phyloP scores from a whole-genome alignment of 2,329 filamentous ascomycete genomes.

The Cytospora chrysosperma region DNA sequence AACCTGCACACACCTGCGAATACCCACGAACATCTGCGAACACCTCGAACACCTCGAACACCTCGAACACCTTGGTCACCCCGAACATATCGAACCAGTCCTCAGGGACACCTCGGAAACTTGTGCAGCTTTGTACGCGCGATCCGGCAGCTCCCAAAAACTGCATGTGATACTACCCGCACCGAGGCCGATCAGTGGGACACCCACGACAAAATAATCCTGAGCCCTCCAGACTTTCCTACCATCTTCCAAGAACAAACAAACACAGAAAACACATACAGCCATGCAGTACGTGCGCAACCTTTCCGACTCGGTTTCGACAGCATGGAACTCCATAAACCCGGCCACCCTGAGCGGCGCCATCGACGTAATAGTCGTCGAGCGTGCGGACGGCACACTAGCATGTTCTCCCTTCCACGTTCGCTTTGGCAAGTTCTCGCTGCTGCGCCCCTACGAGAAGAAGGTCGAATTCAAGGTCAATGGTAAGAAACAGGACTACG shows the following conservation, averaged over 20 bases:
- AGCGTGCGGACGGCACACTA: conserved; percentile 87
- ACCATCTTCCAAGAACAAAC: background rate
- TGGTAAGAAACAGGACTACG: conserved; percentile 83
- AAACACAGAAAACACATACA: too few species aligned
- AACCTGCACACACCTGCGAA: background rate
- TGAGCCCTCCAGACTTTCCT: background rate
- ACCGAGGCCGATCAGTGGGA: conserved; percentile 11
- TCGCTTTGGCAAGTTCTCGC: conserved; percentile 96
- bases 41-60: background rate
- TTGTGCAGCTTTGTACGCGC: background rate
- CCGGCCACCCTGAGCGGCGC: conserved; percentile 94
- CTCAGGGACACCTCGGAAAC: background rate
- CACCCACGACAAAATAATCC: conserved; percentile 11
- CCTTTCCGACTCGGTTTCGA: conserved; percentile 91
- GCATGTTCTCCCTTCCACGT: conserved; percentile 97
- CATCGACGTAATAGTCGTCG: conserved; percentile 98
- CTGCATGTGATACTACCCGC: conserved; percentile 11
- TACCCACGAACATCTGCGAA: background rate
- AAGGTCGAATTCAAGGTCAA: conserved; percentile 99
- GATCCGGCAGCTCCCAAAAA: background rate
- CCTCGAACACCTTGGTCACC: background rate
- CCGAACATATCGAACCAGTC: background rate
- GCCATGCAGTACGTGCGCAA: conserved; percentile 96
- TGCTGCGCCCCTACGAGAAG: conserved; percentile 93
- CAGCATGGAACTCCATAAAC: conserved; percentile 99